Evolutionary conservation across 805 yeast species (phyloP).

Genomic region (Clavispora santaluciae): DNA sequence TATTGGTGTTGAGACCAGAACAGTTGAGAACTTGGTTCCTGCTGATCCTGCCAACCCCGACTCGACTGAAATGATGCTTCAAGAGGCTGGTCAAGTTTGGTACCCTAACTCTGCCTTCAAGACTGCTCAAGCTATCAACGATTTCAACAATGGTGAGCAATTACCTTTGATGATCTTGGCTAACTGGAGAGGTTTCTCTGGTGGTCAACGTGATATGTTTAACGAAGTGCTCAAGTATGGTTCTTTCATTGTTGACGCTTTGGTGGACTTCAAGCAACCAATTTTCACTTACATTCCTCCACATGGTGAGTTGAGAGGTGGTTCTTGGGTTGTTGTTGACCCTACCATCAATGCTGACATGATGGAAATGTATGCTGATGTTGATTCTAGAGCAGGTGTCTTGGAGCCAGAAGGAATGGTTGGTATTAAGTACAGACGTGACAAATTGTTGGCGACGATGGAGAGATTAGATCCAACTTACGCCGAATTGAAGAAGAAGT

Average conservation of each 20-base stretch:
- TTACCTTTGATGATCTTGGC: constrained; percentile 96
- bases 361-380: constrained; percentile 99
- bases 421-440: constrained; percentile 95
- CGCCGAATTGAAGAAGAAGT: constrained; percentile 58
- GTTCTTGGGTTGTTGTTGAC: constrained; percentile 99
- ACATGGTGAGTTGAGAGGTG: constrained; percentile 97
- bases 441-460: constrained; percentile 87
- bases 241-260: constrained; percentile 93
- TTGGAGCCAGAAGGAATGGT: constrained; percentile 99
- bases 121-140: constrained; percentile 97
- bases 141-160: constrained; percentile 97
- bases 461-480: constrained; percentile 78
- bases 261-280: constrained; percentile 94
- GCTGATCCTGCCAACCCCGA: constrained; percentile 99
- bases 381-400: constrained; percentile 94
- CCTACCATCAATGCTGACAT: constrained; percentile 94
- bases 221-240: constrained; percentile 97
- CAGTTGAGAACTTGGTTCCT: constrained; percentile 84
- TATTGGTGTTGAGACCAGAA: constrained; percentile 90
- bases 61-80: constrained; percentile 79
- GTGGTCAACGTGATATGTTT: constrained; percentile 99
- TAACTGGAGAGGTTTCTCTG: constrained; percentile 99
- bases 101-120: constrained; percentile 98
- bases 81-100: constrained; percentile 99
- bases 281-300: constrained; percentile 97